Percentiles rank a stretch among this genome's conserved stretches.
Conservation (phyloP, 345 rosid genomes). For the Dipteronia sinensis region DNA sequence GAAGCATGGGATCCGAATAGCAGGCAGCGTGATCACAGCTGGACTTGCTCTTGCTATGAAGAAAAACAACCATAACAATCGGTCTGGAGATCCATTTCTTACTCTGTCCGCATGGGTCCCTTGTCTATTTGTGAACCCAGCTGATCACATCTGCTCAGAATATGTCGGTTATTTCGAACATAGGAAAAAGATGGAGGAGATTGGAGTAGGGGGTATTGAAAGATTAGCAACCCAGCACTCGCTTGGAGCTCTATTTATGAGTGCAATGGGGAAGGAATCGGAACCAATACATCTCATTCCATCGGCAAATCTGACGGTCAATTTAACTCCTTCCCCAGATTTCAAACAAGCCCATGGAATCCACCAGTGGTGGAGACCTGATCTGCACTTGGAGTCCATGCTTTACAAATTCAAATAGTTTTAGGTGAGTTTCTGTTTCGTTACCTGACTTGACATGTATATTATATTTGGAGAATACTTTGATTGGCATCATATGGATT, state of each 20-base stretch:
- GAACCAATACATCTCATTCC: conserved; percentile 81
- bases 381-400: conserved; percentile 51
- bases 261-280: conserved; percentile 54
- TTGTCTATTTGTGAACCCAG: conserved; percentile 55
- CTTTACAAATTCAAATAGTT: conserved; percentile 51
- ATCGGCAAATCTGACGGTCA: conserved; percentile 61
- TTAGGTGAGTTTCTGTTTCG: not conserved
- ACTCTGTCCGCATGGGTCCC: conserved; percentile 72
- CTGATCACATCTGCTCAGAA: conserved; percentile 77
- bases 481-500: not conserved
- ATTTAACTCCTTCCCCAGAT: conserved; percentile 40
- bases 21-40: conserved; percentile 77
- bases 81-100: conserved; percentile 48
- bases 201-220: conserved; percentile 73
- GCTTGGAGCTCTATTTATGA: conserved; percentile 62
- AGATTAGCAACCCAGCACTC: conserved; percentile 72
- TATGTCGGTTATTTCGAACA: conserved; percentile 87
- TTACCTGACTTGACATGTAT: not conserved
- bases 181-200: conserved; percentile 81
- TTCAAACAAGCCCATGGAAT: conserved; percentile 85
- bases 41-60: conserved; percentile 72
- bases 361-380: conserved; percentile 92
- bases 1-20: conserved; percentile 67
- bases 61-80: conserved; percentile 33
- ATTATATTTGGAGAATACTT: conserved; percentile 2